Base-by-base conservation (phyloP, 2,329 filamentous ascomycete species). In the Xylariomycetidae sp. region DNA sequence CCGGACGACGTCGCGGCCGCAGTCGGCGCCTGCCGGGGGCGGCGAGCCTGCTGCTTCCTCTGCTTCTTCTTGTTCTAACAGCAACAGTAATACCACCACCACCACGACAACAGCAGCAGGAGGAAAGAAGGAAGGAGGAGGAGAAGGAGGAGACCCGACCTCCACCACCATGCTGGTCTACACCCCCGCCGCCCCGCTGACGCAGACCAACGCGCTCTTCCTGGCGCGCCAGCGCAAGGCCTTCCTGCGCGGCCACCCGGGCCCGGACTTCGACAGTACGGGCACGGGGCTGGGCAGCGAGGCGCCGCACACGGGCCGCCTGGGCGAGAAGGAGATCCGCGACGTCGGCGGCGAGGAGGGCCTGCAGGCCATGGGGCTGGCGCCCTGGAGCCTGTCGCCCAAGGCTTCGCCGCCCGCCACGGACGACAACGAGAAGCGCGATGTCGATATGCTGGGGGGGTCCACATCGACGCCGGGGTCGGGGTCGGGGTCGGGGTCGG, bases 281-380 rank as follows among this genome's bases (percentile, higher is more conserved):
- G 70, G 70, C 1, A 63, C 63, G 8, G 66, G 65, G 0, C 57
- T 73, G 4, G 64, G 68, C 32, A 68, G 58, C 46, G 72, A 76
- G 48, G 69, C 70, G 14, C 62, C 67, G n/a, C 64, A 67, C 39
- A 59, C 64, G 10, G 61, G 62, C 0, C 59, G 70, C 0, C 62
- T 68, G 2, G 65, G 64, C 14, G 68, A 72, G 48, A 64, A 62
- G 22, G 70, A 73, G 34, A 72, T 76, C 41, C 63, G 61, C 10
- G 61, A 64, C 26, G 61, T 68, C 2, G 71, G 70, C 9, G 71
- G 71, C 2, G 57, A 64, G 2, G 65, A 66, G 6, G 72, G 60
- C 0, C 50, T 77, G 34, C 64, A 67, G 42, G 72, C 72, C n/a
- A 77, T 78, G 72, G 74, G 74, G 0, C 57, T 78, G 2, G 64